Percentiles rank a stretch among this genome's conserved stretches.
Conservation (phyloP, 2,329 filamentous ascomycete species). For the Ophiosphaerella herpotricha region DNA sequence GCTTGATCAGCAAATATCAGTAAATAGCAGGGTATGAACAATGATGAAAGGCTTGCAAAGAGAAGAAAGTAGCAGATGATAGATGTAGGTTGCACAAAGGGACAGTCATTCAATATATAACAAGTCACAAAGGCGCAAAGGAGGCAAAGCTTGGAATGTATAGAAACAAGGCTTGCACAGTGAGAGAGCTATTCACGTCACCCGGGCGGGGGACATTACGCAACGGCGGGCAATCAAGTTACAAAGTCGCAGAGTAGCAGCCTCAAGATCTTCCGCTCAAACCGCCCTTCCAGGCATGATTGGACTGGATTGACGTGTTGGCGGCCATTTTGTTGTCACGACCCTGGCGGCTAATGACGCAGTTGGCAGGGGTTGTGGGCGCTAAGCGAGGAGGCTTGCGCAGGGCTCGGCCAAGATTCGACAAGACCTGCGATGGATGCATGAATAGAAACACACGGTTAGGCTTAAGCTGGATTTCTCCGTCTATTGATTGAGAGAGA, state of each 20-base stretch:
- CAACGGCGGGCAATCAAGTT: conserved; percentile 11
- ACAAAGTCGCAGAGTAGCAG: conserved; percentile 17
- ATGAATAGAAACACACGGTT: conserved; percentile 3
- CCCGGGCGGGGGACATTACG: conserved; percentile 17
- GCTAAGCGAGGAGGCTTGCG: conserved; percentile 19
- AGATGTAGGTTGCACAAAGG: conserved; percentile 4
- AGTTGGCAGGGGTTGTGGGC: conserved; percentile 2
- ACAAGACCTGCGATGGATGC: conserved; percentile 4
- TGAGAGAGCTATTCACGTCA: conserved; percentile 23
- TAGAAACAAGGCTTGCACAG: neutral
- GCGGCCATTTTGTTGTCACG: conserved; percentile 10
- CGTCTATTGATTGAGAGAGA: conserved; percentile 18
- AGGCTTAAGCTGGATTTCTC: conserved; percentile 1
- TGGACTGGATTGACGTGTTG: conserved; percentile 27
- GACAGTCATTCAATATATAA: conserved; percentile 5
- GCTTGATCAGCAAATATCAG: neutral
- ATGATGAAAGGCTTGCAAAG: neutral
- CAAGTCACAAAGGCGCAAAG: conserved; percentile 9
- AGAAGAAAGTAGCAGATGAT: neutral
- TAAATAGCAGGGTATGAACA: neutral
- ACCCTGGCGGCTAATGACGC: conserved; percentile 18
- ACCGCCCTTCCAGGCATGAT: conserved; percentile 7
- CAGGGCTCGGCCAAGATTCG: conserved; percentile 21
- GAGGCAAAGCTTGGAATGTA: conserved; percentile 8
- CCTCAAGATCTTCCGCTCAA: conserved; percentile 19